Percentiles rank a stretch among this genome's conserved stretches.
phyloP scores from a whole-genome alignment of 2,329 filamentous ascomycete species.

The Ascochyta fabae region DNA sequence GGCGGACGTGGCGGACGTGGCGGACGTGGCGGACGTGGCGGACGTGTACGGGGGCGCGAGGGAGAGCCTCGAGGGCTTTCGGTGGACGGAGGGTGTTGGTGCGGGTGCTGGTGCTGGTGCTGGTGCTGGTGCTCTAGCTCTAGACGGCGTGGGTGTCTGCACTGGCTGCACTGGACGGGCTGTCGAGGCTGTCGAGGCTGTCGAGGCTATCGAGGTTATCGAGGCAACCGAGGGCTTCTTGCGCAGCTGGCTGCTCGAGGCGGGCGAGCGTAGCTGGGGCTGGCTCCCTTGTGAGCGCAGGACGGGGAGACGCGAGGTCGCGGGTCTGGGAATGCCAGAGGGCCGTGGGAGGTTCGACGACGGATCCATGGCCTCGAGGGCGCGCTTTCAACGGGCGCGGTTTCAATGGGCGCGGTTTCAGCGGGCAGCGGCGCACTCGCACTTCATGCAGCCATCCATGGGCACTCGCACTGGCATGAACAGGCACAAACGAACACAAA shows the following conservation, averaged over 20 bases:
- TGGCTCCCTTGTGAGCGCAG: constrained; percentile 48
- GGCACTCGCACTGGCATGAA: no score
- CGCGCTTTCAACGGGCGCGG: constrained; percentile 11
- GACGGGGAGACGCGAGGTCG: constrained; percentile 60
- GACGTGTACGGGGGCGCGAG: constrained; percentile 34
- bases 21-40: constrained; percentile 24
- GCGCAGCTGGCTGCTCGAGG: constrained; percentile 53
- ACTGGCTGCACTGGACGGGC: constrained; percentile 8
- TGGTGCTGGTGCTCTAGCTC: not conserved
- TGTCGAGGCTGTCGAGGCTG: constrained; percentile 35
- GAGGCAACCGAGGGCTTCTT: constrained; percentile 42
- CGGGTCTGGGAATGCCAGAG: constrained; percentile 55
- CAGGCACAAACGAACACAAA: no score
- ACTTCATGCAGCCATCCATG: constrained; percentile 8
- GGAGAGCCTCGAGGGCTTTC: constrained; percentile 41
- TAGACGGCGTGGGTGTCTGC: not conserved
- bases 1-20: constrained; percentile 8
- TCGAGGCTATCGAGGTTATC: constrained; percentile 19
- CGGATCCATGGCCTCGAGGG: constrained; percentile 39
- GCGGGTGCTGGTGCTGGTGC: constrained; percentile 2
- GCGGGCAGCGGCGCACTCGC: not conserved
- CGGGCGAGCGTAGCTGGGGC: constrained; percentile 52
- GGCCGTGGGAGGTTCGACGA: constrained; percentile 37
- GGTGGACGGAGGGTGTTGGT: constrained; percentile 33
- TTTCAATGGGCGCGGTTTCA: constrained; percentile 2